Percentiles rank a stretch among this genome's conserved stretches.
These are phyloP conservation scores for Raphanus sativus DNA, from an alignment of 345 rosid species.

Conservation along the genomic window DNA sequence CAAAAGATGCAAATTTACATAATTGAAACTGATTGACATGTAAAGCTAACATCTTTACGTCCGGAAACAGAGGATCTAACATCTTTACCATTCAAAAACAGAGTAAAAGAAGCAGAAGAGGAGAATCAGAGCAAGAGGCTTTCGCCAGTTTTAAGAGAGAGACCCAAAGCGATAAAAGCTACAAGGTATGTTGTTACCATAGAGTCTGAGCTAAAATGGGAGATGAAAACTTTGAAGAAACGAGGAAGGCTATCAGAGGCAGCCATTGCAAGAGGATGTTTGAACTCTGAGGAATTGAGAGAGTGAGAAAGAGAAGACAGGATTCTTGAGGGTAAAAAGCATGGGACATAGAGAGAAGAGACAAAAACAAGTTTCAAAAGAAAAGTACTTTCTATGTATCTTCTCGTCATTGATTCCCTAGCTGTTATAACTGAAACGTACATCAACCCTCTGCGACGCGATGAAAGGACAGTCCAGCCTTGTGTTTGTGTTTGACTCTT, in stretches of 20 bases:
- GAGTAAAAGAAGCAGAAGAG: neutral
- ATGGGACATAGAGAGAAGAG: too few species aligned
- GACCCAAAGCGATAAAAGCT: neutral
- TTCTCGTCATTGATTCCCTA: neutral
- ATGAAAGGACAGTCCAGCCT: neutral
- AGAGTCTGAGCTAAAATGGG: slow-evolving; percentile 16
- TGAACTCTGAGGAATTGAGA: neutral
- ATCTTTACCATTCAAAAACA: slow-evolving; percentile 6
- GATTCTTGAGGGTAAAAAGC: neutral
- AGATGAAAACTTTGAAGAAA: slow-evolving; percentile 24
- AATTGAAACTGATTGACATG: neutral
- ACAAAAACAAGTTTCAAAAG: too few species aligned
- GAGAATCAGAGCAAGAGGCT: neutral
- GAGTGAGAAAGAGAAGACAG: neutral
- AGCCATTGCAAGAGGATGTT: slow-evolving; percentile 1
- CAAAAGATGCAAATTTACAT: too few species aligned
- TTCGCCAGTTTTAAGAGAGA: neutral
- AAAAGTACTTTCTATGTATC: neutral
- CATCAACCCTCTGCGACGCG: neutral
- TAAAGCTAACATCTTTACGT: neutral
- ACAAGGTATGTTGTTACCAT: slow-evolving; percentile 2
- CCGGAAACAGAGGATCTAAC: neutral
- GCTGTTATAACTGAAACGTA: neutral
- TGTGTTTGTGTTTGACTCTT: neutral
- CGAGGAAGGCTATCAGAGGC: slow-evolving; percentile 8